Percentiles rank a stretch among this genome's conserved stretches.
Conservation (phyloP, 1,139 yeast species). For the Yamadazyma songkhlaensis region DNA sequence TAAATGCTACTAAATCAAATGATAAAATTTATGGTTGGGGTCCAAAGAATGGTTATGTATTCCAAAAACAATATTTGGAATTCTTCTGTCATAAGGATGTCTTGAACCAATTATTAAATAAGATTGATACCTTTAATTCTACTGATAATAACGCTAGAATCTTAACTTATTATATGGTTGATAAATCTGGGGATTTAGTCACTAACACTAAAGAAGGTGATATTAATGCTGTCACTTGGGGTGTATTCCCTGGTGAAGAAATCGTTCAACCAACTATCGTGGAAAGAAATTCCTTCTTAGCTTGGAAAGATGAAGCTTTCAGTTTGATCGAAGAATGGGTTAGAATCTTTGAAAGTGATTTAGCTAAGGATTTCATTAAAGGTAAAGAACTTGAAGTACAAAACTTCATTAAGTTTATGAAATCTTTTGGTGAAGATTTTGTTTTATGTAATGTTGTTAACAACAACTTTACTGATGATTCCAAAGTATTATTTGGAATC, state of each 20-base stretch:
- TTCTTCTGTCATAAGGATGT: conserved; percentile 65
- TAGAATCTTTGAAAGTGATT: conserved; percentile 41
- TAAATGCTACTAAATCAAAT: conserved; percentile 72
- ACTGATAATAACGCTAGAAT: conserved; percentile 40
- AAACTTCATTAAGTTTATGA: conserved; percentile 40
- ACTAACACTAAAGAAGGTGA: conserved; percentile 72
- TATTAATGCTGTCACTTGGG: conserved; percentile 98
- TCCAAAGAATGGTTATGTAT: conserved; percentile 86
- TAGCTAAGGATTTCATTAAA: conserved; percentile 28
- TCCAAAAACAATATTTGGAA: conserved; percentile 90
- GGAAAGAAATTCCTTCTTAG: conserved; percentile 82
- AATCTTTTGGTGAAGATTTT: conserved; percentile 30
- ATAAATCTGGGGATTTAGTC: conserved; percentile 54
- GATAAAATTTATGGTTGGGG: conserved; percentile 92
- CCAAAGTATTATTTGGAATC: conserved; percentile 46
- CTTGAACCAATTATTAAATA: conserved; percentile 36
- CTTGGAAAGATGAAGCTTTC: conserved; percentile 97
- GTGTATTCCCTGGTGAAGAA: conserved; percentile 90
- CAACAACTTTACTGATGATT: conserved; percentile 66
- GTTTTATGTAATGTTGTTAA: conserved; percentile 87
- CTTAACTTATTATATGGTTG: conserved; percentile 80
- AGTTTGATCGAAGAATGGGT: conserved; percentile 83
- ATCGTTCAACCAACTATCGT: conserved; percentile 90
- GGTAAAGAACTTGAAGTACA: conserved; percentile 26
- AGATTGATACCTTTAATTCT: conserved; percentile 39